A percentile compares a stretch with the other conserved stretches of the same genome.
Evolutionary conservation across 352 stramenopile genomes (phyloP).

Genomic region (Halophytophthora polymorphica): DNA sequence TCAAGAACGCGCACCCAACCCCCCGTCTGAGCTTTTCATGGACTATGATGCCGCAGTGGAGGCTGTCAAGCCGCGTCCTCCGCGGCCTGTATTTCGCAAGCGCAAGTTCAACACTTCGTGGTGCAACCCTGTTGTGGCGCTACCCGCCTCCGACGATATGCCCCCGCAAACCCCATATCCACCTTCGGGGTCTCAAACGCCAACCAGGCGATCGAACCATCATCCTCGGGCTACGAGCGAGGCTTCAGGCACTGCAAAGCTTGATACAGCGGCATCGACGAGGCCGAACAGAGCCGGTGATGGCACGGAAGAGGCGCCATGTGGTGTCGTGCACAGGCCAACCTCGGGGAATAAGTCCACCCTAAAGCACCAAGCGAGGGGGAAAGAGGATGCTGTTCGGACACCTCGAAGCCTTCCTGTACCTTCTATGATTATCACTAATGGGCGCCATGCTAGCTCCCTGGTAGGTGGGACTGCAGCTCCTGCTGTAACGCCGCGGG

Average conservation of each 20-base stretch:
- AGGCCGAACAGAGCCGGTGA: background rate
- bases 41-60: conserved; percentile 66
- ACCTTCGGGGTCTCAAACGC: background rate
- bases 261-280: background rate
- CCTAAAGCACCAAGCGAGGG: background rate
- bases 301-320: background rate
- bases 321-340: too few relatives aligned
- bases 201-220: conserved; percentile 2
- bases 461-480: background rate
- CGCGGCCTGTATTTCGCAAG: conserved; percentile 49
- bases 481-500: conserved; percentile 6
- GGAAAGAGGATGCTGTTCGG: conserved; percentile 20
- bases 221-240: background rate
- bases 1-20: conserved; percentile 22
- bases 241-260: background rate
- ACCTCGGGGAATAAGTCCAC: too few relatives aligned
- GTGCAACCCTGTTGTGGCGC: conserved; percentile 60
- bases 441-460: background rate
- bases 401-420: conserved; percentile 5
- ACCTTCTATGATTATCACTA: conserved; percentile 3
- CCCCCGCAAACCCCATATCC: conserved; percentile 9
- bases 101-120: conserved; percentile 64
- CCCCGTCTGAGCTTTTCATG: conserved; percentile 63
- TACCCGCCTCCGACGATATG: background rate
- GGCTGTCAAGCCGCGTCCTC: conserved; percentile 43